Conservation (phyloP, 495 filamentous ascomycete species). For the Penicillium arizonense region DNA sequence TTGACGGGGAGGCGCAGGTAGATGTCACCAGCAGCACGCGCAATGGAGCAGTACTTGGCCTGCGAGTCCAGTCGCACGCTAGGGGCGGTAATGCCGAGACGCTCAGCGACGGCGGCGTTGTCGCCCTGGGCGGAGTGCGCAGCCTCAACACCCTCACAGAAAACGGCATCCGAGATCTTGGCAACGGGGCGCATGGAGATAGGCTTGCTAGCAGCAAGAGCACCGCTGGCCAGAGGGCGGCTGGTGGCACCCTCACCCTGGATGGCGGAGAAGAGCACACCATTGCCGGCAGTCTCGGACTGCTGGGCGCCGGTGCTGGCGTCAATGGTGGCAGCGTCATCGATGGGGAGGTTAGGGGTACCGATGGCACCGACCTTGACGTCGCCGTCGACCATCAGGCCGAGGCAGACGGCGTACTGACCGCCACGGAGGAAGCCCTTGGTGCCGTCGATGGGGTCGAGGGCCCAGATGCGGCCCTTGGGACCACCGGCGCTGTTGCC, state of each 20-base stretch:
- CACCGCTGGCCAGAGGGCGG: conserved; percentile 62
- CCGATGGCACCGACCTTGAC: conserved; percentile 92
- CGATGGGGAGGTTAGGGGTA: conserved; percentile 89
- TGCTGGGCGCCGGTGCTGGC: conserved; percentile 66
- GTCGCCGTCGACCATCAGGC: conserved; percentile 87
- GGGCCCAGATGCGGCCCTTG: conserved; percentile 87
- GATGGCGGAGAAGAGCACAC: conserved; percentile 82
- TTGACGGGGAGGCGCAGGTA: conserved; percentile 84
- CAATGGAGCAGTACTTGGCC: conserved; percentile 95
- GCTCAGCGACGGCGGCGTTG: conserved; percentile 77
- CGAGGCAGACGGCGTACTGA: conserved; percentile 95
- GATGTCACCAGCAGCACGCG: conserved; percentile 91
- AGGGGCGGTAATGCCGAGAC: conserved; percentile 78
- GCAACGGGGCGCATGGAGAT: conserved; percentile 76
- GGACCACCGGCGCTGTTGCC: conserved; percentile 78
- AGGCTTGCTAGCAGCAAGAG: conserved; percentile 54
- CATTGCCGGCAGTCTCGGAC: conserved; percentile 63
- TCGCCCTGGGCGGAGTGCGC: conserved; percentile 87
- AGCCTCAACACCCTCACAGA: conserved; percentile 94
- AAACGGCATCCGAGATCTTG: conserved; percentile 76
- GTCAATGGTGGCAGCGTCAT: conserved; percentile 66
- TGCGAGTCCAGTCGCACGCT: conserved; percentile 95
- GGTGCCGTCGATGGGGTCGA: conserved; percentile 97
- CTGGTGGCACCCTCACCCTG: conserved; percentile 72
- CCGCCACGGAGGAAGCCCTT: conserved; percentile 96